Base-by-base conservation (phyloP, 2,329 filamentous ascomycete species). In the Hypoxylon sp. region DNA sequence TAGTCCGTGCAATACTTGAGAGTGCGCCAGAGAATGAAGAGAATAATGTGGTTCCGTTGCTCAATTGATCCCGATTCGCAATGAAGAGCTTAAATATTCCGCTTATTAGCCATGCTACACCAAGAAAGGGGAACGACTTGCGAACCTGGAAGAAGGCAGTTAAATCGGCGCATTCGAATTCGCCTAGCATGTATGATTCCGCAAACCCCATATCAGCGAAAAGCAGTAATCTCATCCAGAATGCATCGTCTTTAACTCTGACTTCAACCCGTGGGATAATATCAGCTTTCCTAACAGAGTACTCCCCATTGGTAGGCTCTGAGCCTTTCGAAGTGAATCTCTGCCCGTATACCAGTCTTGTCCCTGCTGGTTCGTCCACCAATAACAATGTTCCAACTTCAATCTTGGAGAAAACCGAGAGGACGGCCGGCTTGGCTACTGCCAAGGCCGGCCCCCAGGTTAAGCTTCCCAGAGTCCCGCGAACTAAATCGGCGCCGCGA, bases 171-270 rank as follows among this genome's bases (percentile, higher is more conserved):
- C 90, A 92, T 56, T 88, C 86, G 28, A 92, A 84, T 76, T 93
- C 90, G 48, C 88, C 89, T 14, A 93, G 82, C 89, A 93, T 93
- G 74, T 91, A 93, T 28, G 89, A 87, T 76, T 91, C 89, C 11
- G 90, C 87, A 69, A 93, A 92, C 2, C 91, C 91, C 89, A 93
- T 92, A 77, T 93, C 91, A 38, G 87, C 89, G 74, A 92, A 91
- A 28, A 93, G 79, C 49, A 90, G 83, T 56, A 92, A 78, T 43
- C 90, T 85, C 74, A 91, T 84, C 90, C 90, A 93, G 75, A 93
- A 92, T 30, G 88, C 83, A 68, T 92, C 89, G 72, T 87, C 86
- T 75, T 87, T 85, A 7, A 93, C 84, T 11, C 85, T 82, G 34
- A 93, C 79, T 71, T 89, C 85, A 2, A 88, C 83, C 4, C 80